These are phyloP conservation scores for Sarocladiaceae sp. DNA, from an alignment of 2,329 filamentous ascomycete genomes.

Conservation along the genomic window DNA sequence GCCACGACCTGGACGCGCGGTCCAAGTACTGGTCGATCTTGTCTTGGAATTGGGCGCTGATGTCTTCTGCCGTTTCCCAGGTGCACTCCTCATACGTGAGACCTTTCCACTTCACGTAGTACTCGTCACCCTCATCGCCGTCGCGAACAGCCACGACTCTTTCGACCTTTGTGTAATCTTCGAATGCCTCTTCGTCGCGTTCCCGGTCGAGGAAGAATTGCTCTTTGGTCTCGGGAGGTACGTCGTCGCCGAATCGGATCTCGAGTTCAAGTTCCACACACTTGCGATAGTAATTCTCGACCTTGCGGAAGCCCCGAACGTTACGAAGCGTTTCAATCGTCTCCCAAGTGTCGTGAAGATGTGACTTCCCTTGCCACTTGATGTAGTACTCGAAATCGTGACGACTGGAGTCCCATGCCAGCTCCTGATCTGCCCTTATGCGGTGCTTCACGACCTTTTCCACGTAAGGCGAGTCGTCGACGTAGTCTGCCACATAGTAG, in stretches of 20 bases:
- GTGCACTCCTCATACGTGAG: constrained; percentile 92
- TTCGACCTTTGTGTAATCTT: constrained; percentile 89
- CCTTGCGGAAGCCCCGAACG: constrained; percentile 79
- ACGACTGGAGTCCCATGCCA: constrained; percentile 52
- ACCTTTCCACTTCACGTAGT: constrained; percentile 95
- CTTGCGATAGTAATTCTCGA: constrained; percentile 94
- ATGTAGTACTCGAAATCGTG: constrained; percentile 89
- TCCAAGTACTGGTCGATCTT: constrained; percentile 92
- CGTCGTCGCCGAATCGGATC: constrained; percentile 69
- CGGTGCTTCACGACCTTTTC: constrained; percentile 89
- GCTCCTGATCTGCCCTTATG: constrained; percentile 62
- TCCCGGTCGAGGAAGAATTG: constrained; percentile 96
- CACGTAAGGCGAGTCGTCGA: constrained; percentile 80
- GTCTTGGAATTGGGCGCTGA: constrained; percentile 75
- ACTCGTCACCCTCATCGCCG: constrained; percentile 72
- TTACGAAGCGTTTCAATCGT: constrained; percentile 67
- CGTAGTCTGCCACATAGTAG: constrained; percentile 65
- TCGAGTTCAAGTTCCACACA: constrained; percentile 75
- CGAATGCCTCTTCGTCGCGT: constrained; percentile 79
- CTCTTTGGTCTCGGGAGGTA: constrained; percentile 81
- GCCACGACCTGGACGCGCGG: constrained; percentile 73
- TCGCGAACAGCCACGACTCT: constrained; percentile 82
- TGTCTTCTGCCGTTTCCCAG: constrained; percentile 76
- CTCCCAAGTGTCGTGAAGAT: constrained; percentile 96
- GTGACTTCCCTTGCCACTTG: constrained; percentile 95